Conservation (phyloP, 2,329 filamentous ascomycete genomes). For the Cadophora gregata region DNA sequence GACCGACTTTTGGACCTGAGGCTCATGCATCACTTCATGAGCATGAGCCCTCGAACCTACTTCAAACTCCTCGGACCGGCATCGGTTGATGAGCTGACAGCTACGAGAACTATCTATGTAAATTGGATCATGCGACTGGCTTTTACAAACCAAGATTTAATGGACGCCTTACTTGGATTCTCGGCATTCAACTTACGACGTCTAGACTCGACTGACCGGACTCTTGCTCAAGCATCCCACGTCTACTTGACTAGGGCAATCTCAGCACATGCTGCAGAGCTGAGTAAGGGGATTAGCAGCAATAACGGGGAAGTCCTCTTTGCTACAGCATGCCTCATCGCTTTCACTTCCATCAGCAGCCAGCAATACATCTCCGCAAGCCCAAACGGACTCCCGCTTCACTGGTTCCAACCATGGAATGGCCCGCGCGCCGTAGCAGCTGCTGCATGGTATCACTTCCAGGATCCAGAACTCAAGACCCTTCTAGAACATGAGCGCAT, state of each 20-base stretch:
- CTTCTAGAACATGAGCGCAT: conserved; percentile 23
- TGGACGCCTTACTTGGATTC: conserved; percentile 66
- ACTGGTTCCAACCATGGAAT: conserved; percentile 69
- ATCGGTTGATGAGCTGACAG: conserved; percentile 53
- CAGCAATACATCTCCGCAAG: conserved; percentile 59
- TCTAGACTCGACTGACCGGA: conserved; percentile 57
- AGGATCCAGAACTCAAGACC: conserved; percentile 51
- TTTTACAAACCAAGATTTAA: conserved; percentile 61
- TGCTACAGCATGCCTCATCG: conserved; percentile 64
- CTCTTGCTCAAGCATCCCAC: conserved; percentile 63
- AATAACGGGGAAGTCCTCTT: conserved; percentile 66
- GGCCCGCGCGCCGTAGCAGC: conserved; percentile 67
- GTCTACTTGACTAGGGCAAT: conserved; percentile 66
- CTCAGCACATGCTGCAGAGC: conserved; percentile 59
- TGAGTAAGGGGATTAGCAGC: conserved; percentile 61
- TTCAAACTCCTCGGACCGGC: conserved; percentile 18
- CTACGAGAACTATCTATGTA: conserved; percentile 42
- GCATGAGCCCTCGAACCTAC: conserved; percentile 17
- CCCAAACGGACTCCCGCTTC: conserved; percentile 57
- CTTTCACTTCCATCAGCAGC: conserved; percentile 63
- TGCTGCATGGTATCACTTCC: conserved; percentile 65
- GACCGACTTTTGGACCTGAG: conserved; percentile 56
- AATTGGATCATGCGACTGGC: conserved; percentile 63
- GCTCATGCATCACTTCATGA: conserved; percentile 62
- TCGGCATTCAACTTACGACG: conserved; percentile 66